Evolutionary conservation across 768 basidiomycete species (phyloP).

Genomic region (Suillus variegatus): DNA sequence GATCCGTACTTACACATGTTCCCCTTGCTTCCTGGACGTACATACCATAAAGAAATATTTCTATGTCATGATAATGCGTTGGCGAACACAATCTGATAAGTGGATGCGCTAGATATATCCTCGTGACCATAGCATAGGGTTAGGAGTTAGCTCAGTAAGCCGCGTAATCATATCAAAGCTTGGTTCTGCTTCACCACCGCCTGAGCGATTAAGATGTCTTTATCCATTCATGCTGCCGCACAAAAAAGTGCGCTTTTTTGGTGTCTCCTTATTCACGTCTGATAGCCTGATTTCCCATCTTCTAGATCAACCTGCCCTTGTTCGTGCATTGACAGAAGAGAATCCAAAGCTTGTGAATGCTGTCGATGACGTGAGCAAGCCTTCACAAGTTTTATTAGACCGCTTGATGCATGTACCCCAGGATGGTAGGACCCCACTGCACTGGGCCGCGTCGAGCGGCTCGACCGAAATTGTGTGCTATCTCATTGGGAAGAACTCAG

Average conservation of each 20-base stretch:
- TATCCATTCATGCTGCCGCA: slow-evolving; percentile 65
- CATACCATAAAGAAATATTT: neutral
- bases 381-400: neutral
- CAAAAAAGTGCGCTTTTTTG: slow-evolving; percentile 54
- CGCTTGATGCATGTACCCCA: slow-evolving; percentile 25
- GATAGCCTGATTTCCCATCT: neutral
- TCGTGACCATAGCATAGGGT: slow-evolving; percentile 23
- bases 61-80: neutral
- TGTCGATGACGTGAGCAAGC: slow-evolving; percentile 54
- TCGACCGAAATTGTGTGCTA: slow-evolving; percentile 65
- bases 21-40: neutral
- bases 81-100: neutral
- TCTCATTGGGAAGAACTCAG: slow-evolving; percentile 69
- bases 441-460: slow-evolving; percentile 82
- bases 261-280: neutral
- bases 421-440: slow-evolving; percentile 83
- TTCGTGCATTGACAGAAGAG: slow-evolving; percentile 64
- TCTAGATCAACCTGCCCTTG: slow-evolving; percentile 69
- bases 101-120: neutral
- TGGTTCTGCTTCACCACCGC: neutral
- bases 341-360: slow-evolving; percentile 63
- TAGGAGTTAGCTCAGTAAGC: slow-evolving; percentile 19
- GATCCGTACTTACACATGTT: neutral
- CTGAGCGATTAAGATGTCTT: slow-evolving; percentile 37
- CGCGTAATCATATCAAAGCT: slow-evolving; percentile 12